Conservation (phyloP, 495 filamentous ascomycete genomes). For the Aspergillus sclerotiicarbonarius region DNA sequence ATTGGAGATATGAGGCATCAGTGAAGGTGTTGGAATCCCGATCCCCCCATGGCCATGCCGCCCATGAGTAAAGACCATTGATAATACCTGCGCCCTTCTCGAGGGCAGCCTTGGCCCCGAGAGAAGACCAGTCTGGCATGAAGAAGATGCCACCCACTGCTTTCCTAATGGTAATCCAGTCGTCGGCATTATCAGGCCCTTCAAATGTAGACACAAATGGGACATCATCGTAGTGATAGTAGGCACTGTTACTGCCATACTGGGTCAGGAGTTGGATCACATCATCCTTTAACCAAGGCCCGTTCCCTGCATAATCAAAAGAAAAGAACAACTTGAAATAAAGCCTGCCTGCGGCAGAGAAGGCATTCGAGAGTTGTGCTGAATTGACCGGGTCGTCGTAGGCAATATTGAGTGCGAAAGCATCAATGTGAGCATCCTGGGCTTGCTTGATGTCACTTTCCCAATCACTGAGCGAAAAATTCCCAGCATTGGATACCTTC, state of each 20-base stretch:
- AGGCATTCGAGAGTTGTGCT: slow-evolving; percentile 45
- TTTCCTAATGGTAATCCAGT: slow-evolving; percentile 54
- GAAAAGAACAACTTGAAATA: slow-evolving; percentile 65
- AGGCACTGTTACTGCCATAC: slow-evolving; percentile 45
- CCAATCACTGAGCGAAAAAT: slow-evolving; percentile 42
- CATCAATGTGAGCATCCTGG: slow-evolving; percentile 62
- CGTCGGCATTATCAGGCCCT: slow-evolving; percentile 50
- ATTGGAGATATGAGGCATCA: slow-evolving; percentile 55
- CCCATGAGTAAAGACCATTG: slow-evolving; percentile 65
- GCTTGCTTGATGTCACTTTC: slow-evolving; percentile 56
- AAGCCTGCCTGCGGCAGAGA: slow-evolving; percentile 47
- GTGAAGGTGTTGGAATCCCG: slow-evolving; percentile 46
- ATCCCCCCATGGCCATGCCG: slow-evolving; percentile 63
- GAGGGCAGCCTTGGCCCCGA: slow-evolving; percentile 41
- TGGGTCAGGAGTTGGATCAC: slow-evolving; percentile 54
- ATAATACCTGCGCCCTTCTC: slow-evolving; percentile 30
- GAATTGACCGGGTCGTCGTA: slow-evolving; percentile 44
- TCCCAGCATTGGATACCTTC: not conserved
- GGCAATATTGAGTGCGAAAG: slow-evolving; percentile 67
- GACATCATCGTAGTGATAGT: slow-evolving; percentile 49
- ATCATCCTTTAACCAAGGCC: slow-evolving; percentile 51
- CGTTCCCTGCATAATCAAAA: slow-evolving; percentile 60
- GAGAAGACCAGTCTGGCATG: slow-evolving; percentile 60
- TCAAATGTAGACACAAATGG: slow-evolving; percentile 71
- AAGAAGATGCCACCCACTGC: slow-evolving; percentile 48